Conservation (phyloP, 768 basidiomycete species). For the Tylopilus rubrobrunneus region DNA sequence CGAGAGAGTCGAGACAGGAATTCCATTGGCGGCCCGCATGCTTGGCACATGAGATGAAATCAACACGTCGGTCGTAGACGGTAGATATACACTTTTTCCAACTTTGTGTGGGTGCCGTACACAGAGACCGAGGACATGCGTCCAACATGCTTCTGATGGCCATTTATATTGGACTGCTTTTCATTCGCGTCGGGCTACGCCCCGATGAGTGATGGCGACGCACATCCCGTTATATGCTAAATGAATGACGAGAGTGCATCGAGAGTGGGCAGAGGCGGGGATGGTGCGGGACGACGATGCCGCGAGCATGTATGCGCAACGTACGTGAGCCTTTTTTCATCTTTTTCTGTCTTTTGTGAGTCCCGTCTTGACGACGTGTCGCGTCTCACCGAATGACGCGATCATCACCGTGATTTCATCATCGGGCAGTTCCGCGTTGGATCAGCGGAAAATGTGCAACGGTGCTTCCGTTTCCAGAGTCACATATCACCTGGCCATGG, state of each 20-base stretch:
- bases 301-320: background rate
- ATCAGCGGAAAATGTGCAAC: conserved; percentile 3
- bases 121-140: conserved; percentile 1
- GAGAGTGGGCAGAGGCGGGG: conserved; percentile 7
- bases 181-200: too few species aligned
- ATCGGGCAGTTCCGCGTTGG: conserved; percentile 12
- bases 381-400: background rate
- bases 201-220: conserved; percentile 10
- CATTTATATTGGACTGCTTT: background rate
- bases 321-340: background rate
- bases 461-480: conserved; percentile 3
- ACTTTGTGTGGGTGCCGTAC: background rate
- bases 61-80: conserved; percentile 5
- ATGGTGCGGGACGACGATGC: conserved; percentile 1
- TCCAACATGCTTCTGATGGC: conserved; percentile 4
- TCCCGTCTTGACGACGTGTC: too few species aligned
- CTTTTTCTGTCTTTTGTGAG: too few species aligned
- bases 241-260: conserved; percentile 9
- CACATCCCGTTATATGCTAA: background rate
- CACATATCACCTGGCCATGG: background rate
- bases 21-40: background rate
- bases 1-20: conserved; percentile 9
- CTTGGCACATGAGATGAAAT: conserved; percentile 12
- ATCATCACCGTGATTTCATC: conserved; percentile 27
- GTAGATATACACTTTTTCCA: conserved; percentile 6